A percentile compares a stretch with the other conserved stretches of the same genome.
Evolutionary conservation across 495 filamentous ascomycete genomes (phyloP).

Genomic region (Trichoderma erinaceum): DNA sequence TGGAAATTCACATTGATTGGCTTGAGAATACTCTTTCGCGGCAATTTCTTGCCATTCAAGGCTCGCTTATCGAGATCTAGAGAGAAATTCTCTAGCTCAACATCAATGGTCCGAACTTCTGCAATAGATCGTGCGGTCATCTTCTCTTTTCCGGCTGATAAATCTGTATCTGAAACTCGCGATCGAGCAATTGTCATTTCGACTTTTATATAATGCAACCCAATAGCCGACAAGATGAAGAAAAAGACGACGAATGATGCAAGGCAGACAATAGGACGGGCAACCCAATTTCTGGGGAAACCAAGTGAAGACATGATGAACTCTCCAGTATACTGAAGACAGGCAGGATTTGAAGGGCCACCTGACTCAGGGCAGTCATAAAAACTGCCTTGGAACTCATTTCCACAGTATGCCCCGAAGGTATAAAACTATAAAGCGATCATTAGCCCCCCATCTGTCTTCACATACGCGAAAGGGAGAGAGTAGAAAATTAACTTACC

Average conservation of each 20-base stretch:
- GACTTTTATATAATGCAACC: conserved; percentile 52
- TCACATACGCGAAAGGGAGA: neutral
- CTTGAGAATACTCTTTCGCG: conserved; percentile 53
- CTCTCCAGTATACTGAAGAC: conserved; percentile 57
- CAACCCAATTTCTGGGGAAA: conserved; percentile 56
- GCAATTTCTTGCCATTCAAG: conserved; percentile 36
- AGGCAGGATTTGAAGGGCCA: conserved; percentile 53
- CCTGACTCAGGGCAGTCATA: conserved; percentile 59
- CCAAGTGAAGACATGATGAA: conserved; percentile 62
- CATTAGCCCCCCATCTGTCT: neutral
- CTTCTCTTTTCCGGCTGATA: conserved; percentile 56
- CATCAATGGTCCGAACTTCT: conserved; percentile 51
- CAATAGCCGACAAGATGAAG: conserved; percentile 47
- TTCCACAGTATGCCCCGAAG: conserved; percentile 59
- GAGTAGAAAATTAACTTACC: conserved; percentile 26
- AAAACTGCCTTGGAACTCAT: conserved; percentile 62
- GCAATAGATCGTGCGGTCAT: conserved; percentile 43
- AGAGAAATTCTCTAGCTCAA: conserved; percentile 54
- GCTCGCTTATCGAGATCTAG: conserved; percentile 56
- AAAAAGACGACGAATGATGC: conserved; percentile 53
- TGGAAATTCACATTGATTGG: conserved; percentile 57
- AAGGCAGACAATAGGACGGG: conserved; percentile 54
- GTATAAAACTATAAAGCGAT: conserved; percentile 49
- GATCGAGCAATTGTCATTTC: conserved; percentile 56
- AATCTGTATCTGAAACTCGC: conserved; percentile 45